These are phyloP conservation scores for Trichopus zeylanicus DNA, from an alignment of 116 monocot genomes.

Conservation along the genomic window DNA sequence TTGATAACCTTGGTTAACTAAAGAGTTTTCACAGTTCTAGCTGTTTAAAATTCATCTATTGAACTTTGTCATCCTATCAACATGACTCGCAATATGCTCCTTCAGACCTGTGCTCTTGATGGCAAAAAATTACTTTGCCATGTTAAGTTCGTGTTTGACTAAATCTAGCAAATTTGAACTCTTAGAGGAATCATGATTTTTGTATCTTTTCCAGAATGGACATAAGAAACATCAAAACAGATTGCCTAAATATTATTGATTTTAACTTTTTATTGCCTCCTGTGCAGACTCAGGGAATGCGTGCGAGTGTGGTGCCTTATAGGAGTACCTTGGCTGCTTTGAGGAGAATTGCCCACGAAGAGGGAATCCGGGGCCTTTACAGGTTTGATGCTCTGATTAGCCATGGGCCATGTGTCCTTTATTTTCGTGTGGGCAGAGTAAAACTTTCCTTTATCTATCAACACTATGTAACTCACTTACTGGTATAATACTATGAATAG, in stretches of 20 bases:
- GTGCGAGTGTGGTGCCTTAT: conserved; percentile 50
- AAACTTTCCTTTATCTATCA: conserved; percentile 1
- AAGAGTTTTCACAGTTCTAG: no score
- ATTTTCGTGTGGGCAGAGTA: neutral
- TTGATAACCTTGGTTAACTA: no score
- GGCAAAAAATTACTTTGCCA: no score
- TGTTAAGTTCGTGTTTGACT: no score
- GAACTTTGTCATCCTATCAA: no score
- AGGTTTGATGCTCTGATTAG: conserved; percentile 34
- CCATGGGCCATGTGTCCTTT: neutral
- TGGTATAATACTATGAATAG: conserved; percentile 27
- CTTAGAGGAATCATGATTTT: no score
- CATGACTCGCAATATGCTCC: no score
- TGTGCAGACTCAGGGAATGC: conserved; percentile 72
- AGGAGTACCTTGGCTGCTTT: conserved; percentile 49
- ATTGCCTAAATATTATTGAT: neutral
- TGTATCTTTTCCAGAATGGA: no score
- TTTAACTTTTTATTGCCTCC: neutral
- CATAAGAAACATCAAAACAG: no score
- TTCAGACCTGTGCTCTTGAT: no score
- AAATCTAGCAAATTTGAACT: no score
- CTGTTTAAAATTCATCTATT: no score
- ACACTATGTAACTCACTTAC: neutral
- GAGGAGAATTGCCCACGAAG: conserved; percentile 71
- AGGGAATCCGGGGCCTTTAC: conserved; percentile 84